These are phyloP conservation scores for Aspergillus costaricaensis DNA, from an alignment of 2,329 filamentous ascomycete genomes.

Conservation along the genomic window DNA sequence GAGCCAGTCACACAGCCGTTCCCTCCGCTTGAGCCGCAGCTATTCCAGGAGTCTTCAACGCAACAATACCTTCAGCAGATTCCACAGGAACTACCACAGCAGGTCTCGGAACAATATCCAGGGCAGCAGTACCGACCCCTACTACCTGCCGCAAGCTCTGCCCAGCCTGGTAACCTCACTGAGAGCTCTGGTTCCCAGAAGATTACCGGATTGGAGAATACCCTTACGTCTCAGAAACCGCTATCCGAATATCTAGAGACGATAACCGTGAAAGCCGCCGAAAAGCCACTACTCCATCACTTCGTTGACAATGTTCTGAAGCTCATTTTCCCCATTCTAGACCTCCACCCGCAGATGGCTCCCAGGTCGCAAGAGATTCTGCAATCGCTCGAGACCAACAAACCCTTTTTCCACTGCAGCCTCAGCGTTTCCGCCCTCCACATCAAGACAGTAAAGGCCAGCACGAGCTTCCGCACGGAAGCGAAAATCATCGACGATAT, in stretches of 20 bases:
- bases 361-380: conserved; percentile 79
- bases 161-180: neutral
- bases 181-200: too few species aligned
- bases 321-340: conserved; percentile 85
- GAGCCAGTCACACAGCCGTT: neutral
- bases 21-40: neutral
- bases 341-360: conserved; percentile 81
- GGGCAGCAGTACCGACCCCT: neutral
- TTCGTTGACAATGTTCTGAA: conserved; percentile 85
- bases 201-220: neutral
- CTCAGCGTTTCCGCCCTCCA: conserved; percentile 89
- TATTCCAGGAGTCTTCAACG: neutral
- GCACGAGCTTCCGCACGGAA: conserved; percentile 29
- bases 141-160: neutral
- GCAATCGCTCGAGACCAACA: conserved; percentile 83
- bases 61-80: neutral
- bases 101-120: neutral
- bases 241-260: conserved; percentile 56
- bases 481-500: conserved; percentile 2
- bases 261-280: conserved; percentile 37
- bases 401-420: conserved; percentile 90
- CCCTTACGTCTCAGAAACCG: neutral
- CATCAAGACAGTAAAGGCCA: conserved; percentile 82
- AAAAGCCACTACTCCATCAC: conserved; percentile 82
- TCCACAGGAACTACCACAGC: neutral